Evolutionary conservation across 768 basidiomycete species (phyloP).

Genomic region (Neoboletus brunneissimus): DNA sequence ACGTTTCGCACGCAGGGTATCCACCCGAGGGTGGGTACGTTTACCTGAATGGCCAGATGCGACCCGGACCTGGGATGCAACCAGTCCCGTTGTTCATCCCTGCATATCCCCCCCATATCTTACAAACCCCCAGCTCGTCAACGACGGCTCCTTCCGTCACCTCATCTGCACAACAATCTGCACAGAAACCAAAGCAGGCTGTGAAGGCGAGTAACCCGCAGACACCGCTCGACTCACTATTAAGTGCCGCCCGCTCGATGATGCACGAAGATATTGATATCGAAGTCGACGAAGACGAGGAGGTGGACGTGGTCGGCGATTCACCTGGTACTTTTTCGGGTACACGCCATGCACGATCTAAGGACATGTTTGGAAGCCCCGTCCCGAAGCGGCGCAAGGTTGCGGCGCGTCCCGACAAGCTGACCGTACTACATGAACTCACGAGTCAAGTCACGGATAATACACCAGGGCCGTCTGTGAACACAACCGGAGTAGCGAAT

Average conservation of each 20-base stretch:
- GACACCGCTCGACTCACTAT: slow-evolving; percentile 56
- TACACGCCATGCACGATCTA: slow-evolving; percentile 28
- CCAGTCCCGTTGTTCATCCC: slow-evolving; percentile 32
- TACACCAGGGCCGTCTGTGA: not conserved
- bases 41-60: slow-evolving; percentile 29
- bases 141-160: slow-evolving; percentile 27
- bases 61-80: slow-evolving; percentile 26
- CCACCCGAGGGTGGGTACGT: slow-evolving; percentile 26
- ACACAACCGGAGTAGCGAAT: not conserved
- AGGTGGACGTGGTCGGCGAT: slow-evolving; percentile 20
- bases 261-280: slow-evolving; percentile 39
- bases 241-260: slow-evolving; percentile 60
- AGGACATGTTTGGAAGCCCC: slow-evolving; percentile 34
- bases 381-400: slow-evolving; percentile 39
- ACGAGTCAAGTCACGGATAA: not conserved
- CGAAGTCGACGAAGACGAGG: slow-evolving; percentile 32
- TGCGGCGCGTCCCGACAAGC: slow-evolving; percentile 7
- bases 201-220: slow-evolving; percentile 29
- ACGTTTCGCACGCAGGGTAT: slow-evolving; percentile 27
- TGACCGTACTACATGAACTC: slow-evolving; percentile 4
- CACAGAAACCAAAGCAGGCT: slow-evolving; percentile 18
- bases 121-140: slow-evolving; percentile 34
- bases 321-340: slow-evolving; percentile 22
- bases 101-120: slow-evolving; percentile 26
- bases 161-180: slow-evolving; percentile 19